Base-by-base conservation (phyloP, 2,329 filamentous ascomycete species). In the Plectosphaerella sp. region DNA sequence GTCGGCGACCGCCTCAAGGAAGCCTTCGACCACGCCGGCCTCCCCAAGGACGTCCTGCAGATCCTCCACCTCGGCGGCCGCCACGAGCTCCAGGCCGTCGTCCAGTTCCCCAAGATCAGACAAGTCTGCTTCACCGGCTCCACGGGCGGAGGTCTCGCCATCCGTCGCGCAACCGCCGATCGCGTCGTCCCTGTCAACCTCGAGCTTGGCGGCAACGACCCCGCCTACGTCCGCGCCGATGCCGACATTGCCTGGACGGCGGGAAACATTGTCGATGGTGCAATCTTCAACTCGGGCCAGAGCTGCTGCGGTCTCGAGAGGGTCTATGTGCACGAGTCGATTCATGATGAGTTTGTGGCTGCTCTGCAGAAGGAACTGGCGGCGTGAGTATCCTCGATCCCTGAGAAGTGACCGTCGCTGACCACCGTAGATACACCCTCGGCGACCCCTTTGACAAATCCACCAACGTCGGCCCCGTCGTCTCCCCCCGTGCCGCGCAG, bases 251-350 rank as follows among this genome's bases (percentile, higher is more conserved):
- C 78, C 45, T 88, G 84, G 84, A 84, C 80, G 3, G 86, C 86
- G 0, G 86, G 83, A 57, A 84, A 88, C 63, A 84, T 89, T 56
- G 83, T 89, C 15, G 86, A 89, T 61, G 86, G 86, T 15, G 83
- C 86, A 5, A 72, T 89, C 49, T 89, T 89, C 73, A 89, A 89
- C 67, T 87, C 84, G 42, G 86, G 86, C 15, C 86, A 89, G 67
- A 87, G 82, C 58, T 89, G 86, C 70, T 89, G 86, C 67, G 82
- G 82, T 45, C 72, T 89, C 47, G 86, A 89, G 65, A 73, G 86
- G 45, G 77, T 89, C 22, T 89, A 89, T 61, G 86, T 89, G 3
- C 79, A 87, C 60, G 78, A 84, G 57, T 80, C 76, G 53, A 77
- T 89, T 46, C 80, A 88, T 61, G 84, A 88, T 59, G 68, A 77